Evolutionary conservation across 2,329 filamentous ascomycete genomes (phyloP).

Genomic region (Nothomitra cinnamomea): DNA sequence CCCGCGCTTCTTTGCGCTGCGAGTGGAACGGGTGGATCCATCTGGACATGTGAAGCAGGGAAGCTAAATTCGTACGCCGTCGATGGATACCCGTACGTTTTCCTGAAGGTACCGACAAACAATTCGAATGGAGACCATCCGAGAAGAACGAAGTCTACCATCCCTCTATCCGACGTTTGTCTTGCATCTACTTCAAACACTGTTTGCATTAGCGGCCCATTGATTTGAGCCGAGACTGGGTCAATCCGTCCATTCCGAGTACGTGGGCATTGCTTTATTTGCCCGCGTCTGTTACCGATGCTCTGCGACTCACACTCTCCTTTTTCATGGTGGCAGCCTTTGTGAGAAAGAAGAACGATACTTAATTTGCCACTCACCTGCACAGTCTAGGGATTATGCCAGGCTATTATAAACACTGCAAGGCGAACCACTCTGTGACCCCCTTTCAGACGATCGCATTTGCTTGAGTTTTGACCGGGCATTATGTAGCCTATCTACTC

Average conservation of each 20-base stretch:
- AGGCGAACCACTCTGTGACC: constrained; percentile 9
- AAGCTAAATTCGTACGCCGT: neutral
- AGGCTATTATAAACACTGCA: constrained; percentile 8
- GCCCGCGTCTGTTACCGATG: constrained; percentile 8
- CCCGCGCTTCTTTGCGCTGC: neutral
- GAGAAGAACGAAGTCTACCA: neutral
- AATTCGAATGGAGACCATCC: neutral
- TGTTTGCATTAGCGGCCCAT: constrained; percentile 1
- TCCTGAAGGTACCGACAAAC: neutral
- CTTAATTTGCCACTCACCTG: constrained; percentile 13
- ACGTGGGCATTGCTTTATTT: neutral
- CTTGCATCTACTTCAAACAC: neutral
- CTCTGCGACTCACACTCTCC: constrained; percentile 3
- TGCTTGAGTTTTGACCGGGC: constrained; percentile 1
- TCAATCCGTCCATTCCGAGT: neutral
- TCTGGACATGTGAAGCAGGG: neutral
- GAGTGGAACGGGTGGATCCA: neutral
- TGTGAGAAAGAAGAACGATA: constrained; percentile 6
- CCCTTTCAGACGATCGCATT: constrained; percentile 4
- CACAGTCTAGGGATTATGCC: constrained; percentile 11
- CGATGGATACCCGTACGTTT: neutral
- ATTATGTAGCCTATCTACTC: neutral
- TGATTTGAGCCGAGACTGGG: neutral
- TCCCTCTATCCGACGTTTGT: neutral
- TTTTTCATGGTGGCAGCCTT: constrained; percentile 7